Conservation (phyloP, 2,329 filamentous ascomycete species). For the Cadophora luteo-olivacea region DNA sequence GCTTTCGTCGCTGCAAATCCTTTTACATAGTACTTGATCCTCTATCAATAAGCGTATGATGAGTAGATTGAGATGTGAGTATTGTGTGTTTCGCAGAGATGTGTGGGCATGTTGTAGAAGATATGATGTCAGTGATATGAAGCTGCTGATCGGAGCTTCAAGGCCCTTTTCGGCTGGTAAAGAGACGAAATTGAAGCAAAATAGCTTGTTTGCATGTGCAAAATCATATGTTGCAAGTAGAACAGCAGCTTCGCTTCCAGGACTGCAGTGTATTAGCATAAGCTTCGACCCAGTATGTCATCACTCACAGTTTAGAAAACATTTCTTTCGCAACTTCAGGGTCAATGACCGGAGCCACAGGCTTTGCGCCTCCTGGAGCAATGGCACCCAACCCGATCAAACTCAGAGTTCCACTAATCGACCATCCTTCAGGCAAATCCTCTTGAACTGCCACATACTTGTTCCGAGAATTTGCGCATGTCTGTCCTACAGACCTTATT, state of each 20-base stretch:
- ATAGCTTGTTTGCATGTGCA: conserved; percentile 91
- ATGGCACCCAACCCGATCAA: conserved; percentile 86
- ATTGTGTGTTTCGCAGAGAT: conserved; percentile 77
- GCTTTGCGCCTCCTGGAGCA: conserved; percentile 70
- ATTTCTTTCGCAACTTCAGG: conserved; percentile 82
- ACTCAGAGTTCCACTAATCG: conserved; percentile 76
- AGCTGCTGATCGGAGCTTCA: conserved; percentile 79
- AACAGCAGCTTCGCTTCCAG: conserved; percentile 78
- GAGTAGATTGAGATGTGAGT: conserved; percentile 85
- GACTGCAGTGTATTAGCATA: conserved; percentile 57
- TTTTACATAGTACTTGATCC: conserved; percentile 81
- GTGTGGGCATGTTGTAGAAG: conserved; percentile 92
- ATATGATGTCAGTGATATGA: conserved; percentile 90
- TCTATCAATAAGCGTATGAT: conserved; percentile 87
- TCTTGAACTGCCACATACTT: conserved; percentile 88
- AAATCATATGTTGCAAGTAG: conserved; percentile 92
- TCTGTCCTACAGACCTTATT: conserved; percentile 75
- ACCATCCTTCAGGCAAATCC: conserved; percentile 90
- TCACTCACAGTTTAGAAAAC: conserved; percentile 77
- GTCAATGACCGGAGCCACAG: conserved; percentile 68
- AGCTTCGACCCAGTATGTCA: neutral
- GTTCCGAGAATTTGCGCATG: conserved; percentile 71
- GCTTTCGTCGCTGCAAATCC: conserved; percentile 80
- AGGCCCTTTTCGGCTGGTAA: conserved; percentile 66
- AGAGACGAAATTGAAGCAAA: conserved; percentile 83